Base-by-base conservation (phyloP, 208 protist species). In the Leishmania braziliensis region DNA sequence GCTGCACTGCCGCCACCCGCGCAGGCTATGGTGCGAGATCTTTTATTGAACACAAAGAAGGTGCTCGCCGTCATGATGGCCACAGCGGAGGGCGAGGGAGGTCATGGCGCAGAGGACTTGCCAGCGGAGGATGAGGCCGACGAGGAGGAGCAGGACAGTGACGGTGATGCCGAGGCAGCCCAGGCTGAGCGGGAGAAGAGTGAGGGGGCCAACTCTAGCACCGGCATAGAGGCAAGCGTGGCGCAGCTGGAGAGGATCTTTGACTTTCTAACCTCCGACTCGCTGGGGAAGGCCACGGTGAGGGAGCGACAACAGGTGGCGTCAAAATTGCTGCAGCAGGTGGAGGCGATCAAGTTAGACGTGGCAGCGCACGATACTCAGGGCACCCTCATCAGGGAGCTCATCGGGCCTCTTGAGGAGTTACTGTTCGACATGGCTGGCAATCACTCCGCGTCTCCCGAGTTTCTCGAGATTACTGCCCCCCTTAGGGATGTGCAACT, bases 351-450 rank as follows among this genome's bases (percentile, higher is more conserved):
- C 51, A 86, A 88, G 43, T 63, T 53, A 33, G 76, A 62, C 54
- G 51, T 88, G 62, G 82, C 65, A 56, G 77, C 43, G 39, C 63
- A 43, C 33, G 77, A 58, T 36, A 80, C 69, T 9, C 65, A 75
- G 20, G 43, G 65, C 56, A 56, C 79, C 9, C 65, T 90, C 29
- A 63, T 92, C 43, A 84, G 43, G 1, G 89, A 94, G 68, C 82
- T 94, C 23, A 86, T 96, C 79, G 58, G 75, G 5, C 89, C 89
- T 0, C 84, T 96, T 50, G 86, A 91, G 73, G 81, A 87, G 14
- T 85, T 94, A 12, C 76, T 96, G 14, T 68, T 79, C 26, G 78
- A 65, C 54, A 86, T 87, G 76, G 77, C 81, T 43, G 77, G 39
- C 20, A 54, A 66, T 12, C 79, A 72, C n/a, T 77, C 18, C 9